These are phyloP conservation scores for Aspergillus campestris DNA, from an alignment of 495 filamentous ascomycete genomes.

Conservation along the genomic window DNA sequence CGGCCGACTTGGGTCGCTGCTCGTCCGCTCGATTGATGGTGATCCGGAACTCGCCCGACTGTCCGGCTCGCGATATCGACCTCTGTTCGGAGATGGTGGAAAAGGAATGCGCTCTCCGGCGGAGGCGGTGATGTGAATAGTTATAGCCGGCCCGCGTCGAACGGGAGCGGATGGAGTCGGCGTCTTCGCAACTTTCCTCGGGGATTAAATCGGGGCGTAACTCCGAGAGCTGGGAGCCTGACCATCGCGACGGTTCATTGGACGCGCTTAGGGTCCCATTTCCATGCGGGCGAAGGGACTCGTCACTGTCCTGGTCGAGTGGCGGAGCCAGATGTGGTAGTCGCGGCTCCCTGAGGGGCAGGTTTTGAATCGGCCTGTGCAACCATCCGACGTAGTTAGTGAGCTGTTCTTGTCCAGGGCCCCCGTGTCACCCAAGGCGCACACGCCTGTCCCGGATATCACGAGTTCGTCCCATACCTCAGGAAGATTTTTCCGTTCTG, in stretches of 20 bases:
- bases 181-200: conserved; percentile 19
- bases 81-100: conserved; percentile 51
- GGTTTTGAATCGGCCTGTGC: conserved; percentile 43
- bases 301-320: conserved; percentile 29
- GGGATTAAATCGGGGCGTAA: conserved; percentile 24
- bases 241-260: conserved; percentile 33
- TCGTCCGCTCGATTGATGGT: conserved; percentile 71
- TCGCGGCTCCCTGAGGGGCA: conserved; percentile 24
- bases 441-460: no score
- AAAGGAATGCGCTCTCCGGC: conserved; percentile 53
- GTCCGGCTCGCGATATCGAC: conserved; percentile 22
- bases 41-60: conserved; percentile 63
- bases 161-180: conserved; percentile 21
- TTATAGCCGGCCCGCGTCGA: conserved; percentile 18
- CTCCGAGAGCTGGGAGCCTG: conserved; percentile 41
- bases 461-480: conserved; percentile 47
- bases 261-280: conserved; percentile 7
- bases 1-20: conserved; percentile 59
- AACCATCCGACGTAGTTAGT: conserved; percentile 20
- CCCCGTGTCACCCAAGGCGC: conserved; percentile 1
- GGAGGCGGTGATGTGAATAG: conserved; percentile 21
- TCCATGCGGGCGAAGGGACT: conserved; percentile 18
- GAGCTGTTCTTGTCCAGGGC: conserved; percentile 8
- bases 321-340: conserved; percentile 20
- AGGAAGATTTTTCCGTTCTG: conserved; percentile 91